Conservation (phyloP, 176 grass and related monocot genomes). For the Metroxylon sagu region DNA sequence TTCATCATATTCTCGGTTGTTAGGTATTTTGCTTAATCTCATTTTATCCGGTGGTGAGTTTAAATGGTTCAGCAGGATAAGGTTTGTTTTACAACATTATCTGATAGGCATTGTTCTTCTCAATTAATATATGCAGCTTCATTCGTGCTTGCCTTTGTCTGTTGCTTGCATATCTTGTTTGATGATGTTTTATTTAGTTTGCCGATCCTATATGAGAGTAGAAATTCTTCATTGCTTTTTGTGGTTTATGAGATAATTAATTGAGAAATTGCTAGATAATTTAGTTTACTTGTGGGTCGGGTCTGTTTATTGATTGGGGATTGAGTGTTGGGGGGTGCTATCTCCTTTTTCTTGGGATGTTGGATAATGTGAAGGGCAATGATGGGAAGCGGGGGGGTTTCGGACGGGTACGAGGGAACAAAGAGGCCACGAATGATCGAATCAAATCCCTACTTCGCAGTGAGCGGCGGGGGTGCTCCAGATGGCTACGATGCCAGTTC, state of each 20-base stretch:
- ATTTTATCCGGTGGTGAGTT: too few species aligned
- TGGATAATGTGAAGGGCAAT: conserved; percentile 86
- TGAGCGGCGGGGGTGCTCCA: conserved; percentile 45
- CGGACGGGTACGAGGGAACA: conserved; percentile 91
- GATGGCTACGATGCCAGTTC: conserved; percentile 32
- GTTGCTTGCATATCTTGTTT: not conserved
- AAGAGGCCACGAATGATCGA: conserved; percentile 99
- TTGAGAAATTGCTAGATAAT: too few species aligned
- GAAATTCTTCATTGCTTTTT: too few species aligned
- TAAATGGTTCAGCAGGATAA: too few species aligned
- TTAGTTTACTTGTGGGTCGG: conserved; percentile 24
- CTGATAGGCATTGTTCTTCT: too few species aligned
- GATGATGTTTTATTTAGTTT: not conserved
- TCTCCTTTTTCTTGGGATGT: conserved; percentile 73
- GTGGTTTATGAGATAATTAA: too few species aligned
- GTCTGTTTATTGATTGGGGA: conserved; percentile 52
- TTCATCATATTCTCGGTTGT: too few species aligned
- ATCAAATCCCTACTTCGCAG: conserved; percentile 99
- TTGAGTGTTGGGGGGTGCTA: conserved; percentile 73
- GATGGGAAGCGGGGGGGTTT: conserved; percentile 80
- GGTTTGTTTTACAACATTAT: too few species aligned
- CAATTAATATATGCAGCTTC: too few species aligned
- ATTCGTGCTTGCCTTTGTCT: not conserved
- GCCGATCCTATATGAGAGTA: too few species aligned
- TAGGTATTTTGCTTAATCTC: too few species aligned